Conservation (phyloP, 768 basidiomycete genomes). For the Russula virescens region DNA sequence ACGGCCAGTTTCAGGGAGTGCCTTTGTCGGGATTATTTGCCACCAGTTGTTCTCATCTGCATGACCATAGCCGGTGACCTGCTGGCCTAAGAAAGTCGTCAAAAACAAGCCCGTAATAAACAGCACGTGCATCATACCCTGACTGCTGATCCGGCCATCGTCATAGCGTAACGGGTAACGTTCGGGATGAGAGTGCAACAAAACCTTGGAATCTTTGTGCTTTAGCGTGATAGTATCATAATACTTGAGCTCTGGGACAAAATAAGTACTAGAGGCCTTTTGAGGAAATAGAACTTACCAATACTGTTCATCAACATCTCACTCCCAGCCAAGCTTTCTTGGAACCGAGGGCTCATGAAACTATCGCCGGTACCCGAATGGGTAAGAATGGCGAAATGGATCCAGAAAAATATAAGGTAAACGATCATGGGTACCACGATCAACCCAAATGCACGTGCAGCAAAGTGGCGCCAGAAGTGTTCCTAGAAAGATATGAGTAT, state of each 20-base stretch:
- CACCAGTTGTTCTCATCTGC: constrained; percentile 94
- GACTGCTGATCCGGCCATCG: constrained; percentile 90
- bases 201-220: constrained; percentile 92
- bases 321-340: constrained; percentile 89
- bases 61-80: constrained; percentile 93
- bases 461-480: constrained; percentile 85
- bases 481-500: constrained; percentile 29
- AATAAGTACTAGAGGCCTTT: constrained; percentile 1
- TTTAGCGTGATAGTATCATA: constrained; percentile 81
- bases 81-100: constrained; percentile 57
- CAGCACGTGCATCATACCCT: constrained; percentile 45
- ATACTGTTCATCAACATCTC: constrained; percentile 88
- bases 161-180: constrained; percentile 90
- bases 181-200: constrained; percentile 89
- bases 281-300: constrained; percentile 45
- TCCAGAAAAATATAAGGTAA: constrained; percentile 93
- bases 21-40: constrained; percentile 93
- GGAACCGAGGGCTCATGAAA: constrained; percentile 98
- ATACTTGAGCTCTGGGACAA: constrained; percentile 77
- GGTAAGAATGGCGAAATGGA: constrained; percentile 86
- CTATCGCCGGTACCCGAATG: constrained; percentile 88
- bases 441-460: constrained; percentile 75
- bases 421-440: constrained; percentile 85
- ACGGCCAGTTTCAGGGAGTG: constrained; percentile 88
- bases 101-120: constrained; percentile 5